Percentiles rank a stretch among this genome's conserved stretches.
Conservation (phyloP, 2,329 filamentous ascomycete genomes). For the Aspergillus ibericus region DNA sequence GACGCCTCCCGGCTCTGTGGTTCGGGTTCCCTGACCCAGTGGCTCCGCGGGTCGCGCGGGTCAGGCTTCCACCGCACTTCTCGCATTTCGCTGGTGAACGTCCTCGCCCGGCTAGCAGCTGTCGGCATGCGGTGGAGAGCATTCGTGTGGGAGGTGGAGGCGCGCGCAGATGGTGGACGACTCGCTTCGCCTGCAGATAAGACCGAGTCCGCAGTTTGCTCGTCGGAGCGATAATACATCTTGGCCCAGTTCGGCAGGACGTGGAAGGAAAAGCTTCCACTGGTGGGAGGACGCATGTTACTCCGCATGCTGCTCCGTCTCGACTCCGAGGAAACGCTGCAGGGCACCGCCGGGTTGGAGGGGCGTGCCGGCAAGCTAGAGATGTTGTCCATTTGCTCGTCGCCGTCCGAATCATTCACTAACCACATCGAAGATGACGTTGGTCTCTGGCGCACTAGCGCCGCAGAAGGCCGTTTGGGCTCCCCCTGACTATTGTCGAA, state of each 20-base stretch:
- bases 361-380: slow-evolving; percentile 36
- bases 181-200: slow-evolving; percentile 42
- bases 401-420: slow-evolving; percentile 33
- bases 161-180: slow-evolving; percentile 30
- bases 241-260: slow-evolving; percentile 52
- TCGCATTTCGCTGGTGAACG: slow-evolving; percentile 23
- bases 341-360: slow-evolving; percentile 32
- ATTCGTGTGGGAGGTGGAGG: slow-evolving; percentile 33
- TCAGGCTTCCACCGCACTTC: slow-evolving; percentile 22
- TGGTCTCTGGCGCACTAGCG: slow-evolving; percentile 23
- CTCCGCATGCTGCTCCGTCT: slow-evolving; percentile 39
- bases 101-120: slow-evolving; percentile 31
- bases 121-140: slow-evolving; percentile 32
- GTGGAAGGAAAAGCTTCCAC: slow-evolving; percentile 46
- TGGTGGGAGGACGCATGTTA: slow-evolving; percentile 42
- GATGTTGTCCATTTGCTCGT: slow-evolving; percentile 39
- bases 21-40: slow-evolving; percentile 41
- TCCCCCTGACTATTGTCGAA: slow-evolving; percentile 24
- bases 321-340: slow-evolving; percentile 47
- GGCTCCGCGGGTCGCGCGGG: slow-evolving; percentile 44
- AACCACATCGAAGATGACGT: slow-evolving; percentile 35
- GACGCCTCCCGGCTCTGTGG: slow-evolving; percentile 29
- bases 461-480: slow-evolving; percentile 25
- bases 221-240: slow-evolving; percentile 69
- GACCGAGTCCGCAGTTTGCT: slow-evolving; percentile 52